Evolutionary conservation across 495 filamentous ascomycete species (phyloP).

Genomic region (Neurospora cerealis): DNA sequence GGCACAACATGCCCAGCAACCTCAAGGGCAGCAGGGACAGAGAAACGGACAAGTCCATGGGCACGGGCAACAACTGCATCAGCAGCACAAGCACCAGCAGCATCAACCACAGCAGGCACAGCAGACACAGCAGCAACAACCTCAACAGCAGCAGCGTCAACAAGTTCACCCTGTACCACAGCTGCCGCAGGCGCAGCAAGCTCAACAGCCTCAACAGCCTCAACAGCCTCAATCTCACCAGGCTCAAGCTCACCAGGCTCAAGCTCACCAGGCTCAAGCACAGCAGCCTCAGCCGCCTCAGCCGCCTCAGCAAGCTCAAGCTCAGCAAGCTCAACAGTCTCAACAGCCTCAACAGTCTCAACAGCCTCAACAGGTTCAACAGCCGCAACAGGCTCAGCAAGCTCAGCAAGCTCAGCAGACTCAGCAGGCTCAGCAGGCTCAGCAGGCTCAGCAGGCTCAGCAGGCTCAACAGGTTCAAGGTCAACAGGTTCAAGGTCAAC

Average conservation of each 20-base stretch:
- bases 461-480: neutral
- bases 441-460: neutral
- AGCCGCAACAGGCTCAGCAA: neutral
- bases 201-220: neutral
- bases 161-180: conserved; percentile 1
- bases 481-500: too few relatives aligned
- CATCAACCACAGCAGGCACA: conserved; percentile 8
- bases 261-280: neutral
- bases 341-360: neutral
- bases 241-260: neutral
- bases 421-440: neutral
- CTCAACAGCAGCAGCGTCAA: conserved; percentile 7
- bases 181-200: neutral
- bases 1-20: conserved; percentile 9
- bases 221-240: neutral
- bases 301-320: neutral
- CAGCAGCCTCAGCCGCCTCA: neutral
- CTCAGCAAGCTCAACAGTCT: neutral
- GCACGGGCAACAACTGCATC: neutral
- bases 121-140: conserved; percentile 14
- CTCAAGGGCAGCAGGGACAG: conserved; percentile 15
- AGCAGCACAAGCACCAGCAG: conserved; percentile 5
- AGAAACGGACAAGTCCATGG: conserved; percentile 1
- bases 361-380: neutral
- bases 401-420: neutral